Evolutionary conservation across 176 grass and related monocot genomes (phyloP).

Genomic region (Echinochloa phyllopogon): DNA sequence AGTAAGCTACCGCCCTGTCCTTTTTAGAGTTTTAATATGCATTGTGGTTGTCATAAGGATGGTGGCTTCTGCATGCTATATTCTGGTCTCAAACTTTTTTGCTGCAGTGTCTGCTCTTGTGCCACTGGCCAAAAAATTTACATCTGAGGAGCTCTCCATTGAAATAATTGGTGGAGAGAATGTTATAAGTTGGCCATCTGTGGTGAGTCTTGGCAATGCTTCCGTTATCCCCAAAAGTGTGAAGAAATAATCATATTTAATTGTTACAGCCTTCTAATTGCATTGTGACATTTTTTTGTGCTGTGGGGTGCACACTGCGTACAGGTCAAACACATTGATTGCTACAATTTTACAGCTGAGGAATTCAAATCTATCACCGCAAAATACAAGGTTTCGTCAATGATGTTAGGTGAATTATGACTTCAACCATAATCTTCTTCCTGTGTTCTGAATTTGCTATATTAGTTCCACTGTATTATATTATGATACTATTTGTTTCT

Average conservation of each 20-base stretch:
- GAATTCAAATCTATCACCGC: constrained; percentile 80
- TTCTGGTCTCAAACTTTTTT: constrained; percentile 30
- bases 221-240: background rate
- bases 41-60: background rate
- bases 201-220: constrained; percentile 58
- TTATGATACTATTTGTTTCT: constrained; percentile 21
- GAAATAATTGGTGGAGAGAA: constrained; percentile 85
- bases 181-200: constrained; percentile 91
- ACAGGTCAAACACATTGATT: constrained; percentile 84
- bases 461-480: constrained; percentile 21
- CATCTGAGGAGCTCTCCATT: constrained; percentile 91
- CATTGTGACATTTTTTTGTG: constrained; percentile 1
- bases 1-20: constrained; percentile 59
- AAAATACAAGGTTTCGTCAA: constrained; percentile 76
- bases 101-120: constrained; percentile 84
- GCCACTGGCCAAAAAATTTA: constrained; percentile 82
- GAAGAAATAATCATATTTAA: constrained; percentile 17
- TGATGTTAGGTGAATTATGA: constrained; percentile 68
- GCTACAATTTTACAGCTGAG: constrained; percentile 66
- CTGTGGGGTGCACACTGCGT: constrained; percentile 7
- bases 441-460: constrained; percentile 15
- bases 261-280: constrained; percentile 11
- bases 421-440: background rate
- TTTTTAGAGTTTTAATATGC: constrained; percentile 7
- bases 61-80: background rate